Conservation (phyloP, 1,284 basidiomycete genomes). For the Malassezia equina region DNA sequence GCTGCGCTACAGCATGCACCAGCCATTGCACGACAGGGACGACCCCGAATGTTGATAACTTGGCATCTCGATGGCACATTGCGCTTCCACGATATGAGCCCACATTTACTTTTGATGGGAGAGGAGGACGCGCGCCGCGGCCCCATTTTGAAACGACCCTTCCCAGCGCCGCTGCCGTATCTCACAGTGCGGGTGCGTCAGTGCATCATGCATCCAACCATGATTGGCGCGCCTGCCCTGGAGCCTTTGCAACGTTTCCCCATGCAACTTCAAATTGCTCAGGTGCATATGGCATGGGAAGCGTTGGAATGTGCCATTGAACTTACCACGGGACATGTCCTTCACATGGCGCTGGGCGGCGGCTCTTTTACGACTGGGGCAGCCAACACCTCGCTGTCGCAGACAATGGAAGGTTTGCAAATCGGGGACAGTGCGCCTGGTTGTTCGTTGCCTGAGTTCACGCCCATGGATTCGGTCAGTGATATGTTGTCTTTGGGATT, state of each 20-base stretch:
- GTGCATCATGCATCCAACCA: conserved; percentile 20
- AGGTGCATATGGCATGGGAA: conserved; percentile 30
- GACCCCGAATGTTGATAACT: conserved; percentile 29
- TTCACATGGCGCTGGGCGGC: conserved; percentile 18
- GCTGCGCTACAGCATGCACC: conserved; percentile 5
- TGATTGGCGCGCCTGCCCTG: conserved; percentile 26
- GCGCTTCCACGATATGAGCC: conserved; percentile 38
- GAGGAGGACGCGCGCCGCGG: conserved; percentile 16
- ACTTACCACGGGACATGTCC: conserved; percentile 28
- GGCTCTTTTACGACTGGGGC: background rate
- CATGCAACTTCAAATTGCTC: conserved; percentile 19
- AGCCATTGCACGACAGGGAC: conserved; percentile 8
- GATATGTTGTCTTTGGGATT: conserved; percentile 29
- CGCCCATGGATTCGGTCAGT: conserved; percentile 20
- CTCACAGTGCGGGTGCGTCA: conserved; percentile 28
- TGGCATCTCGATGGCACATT: conserved; percentile 45
- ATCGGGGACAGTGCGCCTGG: background rate
- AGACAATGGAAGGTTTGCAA: background rate
- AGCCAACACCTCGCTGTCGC: background rate
- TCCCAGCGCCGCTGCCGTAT: conserved; percentile 35
- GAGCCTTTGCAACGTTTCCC: conserved; percentile 15
- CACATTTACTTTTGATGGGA: conserved; percentile 36
- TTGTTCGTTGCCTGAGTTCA: conserved; percentile 10
- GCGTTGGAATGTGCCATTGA: conserved; percentile 28
- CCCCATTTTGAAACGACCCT: conserved; percentile 22